Percentiles rank a stretch among this genome's conserved stretches.
Conservation (phyloP, 352 stramenopile genomes). For the Achlya hypogyna region DNA sequence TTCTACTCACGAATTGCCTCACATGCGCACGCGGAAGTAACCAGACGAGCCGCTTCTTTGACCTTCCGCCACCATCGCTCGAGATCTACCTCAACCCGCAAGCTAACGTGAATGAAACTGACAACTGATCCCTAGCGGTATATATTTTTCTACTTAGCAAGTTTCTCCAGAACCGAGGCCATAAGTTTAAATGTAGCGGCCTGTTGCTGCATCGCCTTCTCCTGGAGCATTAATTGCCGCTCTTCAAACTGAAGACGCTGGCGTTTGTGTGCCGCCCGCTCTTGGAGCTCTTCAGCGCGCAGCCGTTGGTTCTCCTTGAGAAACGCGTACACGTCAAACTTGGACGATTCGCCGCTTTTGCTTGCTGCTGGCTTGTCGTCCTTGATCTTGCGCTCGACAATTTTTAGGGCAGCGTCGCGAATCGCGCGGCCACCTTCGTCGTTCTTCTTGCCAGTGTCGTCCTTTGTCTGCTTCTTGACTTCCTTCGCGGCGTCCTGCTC, state of each 20-base stretch:
- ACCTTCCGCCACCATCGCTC: not conserved
- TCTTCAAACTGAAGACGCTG: not conserved
- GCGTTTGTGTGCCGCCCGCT: not conserved
- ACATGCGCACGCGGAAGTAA: not conserved
- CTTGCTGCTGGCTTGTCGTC: not conserved
- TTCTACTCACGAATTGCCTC: not conserved
- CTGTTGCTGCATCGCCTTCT: too few species aligned
- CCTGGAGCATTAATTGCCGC: not conserved
- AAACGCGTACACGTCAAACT: too few species aligned
- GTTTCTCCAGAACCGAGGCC: not conserved
- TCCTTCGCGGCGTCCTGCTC: not conserved
- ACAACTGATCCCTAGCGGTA: not conserved
- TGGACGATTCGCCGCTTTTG: not conserved
- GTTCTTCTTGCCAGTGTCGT: not conserved
- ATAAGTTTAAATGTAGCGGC: not conserved
- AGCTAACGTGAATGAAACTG: not conserved
- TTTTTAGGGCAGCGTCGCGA: not conserved
- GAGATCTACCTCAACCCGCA: not conserved
- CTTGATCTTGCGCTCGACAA: not conserved
- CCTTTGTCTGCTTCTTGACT: not conserved
- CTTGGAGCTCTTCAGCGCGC: too few species aligned
- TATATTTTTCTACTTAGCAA: not conserved
- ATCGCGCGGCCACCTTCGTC: not conserved
- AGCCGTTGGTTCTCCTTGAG: too few species aligned
- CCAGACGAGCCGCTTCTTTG: not conserved